Evolutionary conservation across 495 filamentous ascomycete genomes (phyloP).

Genomic region (Copromyces sp.): DNA sequence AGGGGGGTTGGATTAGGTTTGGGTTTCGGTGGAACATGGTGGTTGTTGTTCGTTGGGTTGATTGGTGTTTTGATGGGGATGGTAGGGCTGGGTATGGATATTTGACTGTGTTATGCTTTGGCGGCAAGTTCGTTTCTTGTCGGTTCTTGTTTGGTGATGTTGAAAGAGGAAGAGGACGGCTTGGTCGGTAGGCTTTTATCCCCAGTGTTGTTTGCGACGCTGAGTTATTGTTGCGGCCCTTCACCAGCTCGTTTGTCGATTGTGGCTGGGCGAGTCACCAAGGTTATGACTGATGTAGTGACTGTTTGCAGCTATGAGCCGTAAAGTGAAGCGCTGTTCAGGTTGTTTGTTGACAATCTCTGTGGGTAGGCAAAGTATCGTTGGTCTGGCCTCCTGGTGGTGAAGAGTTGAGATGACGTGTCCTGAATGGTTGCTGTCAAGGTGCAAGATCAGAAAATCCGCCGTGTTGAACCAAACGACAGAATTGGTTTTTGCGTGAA

Average conservation of each 20-base stretch:
- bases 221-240: neutral
- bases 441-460: no score
- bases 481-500: no score
- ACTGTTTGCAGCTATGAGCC: neutral
- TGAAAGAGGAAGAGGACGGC: neutral
- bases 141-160: neutral
- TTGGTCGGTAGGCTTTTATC: neutral
- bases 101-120: no score
- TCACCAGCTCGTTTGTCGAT: neutral
- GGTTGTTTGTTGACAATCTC: neutral
- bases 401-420: neutral
- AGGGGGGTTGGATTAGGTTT: slow-evolving; percentile 15
- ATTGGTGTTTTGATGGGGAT: no score
- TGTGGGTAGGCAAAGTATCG: neutral
- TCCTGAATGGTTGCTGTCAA: neutral
- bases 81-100: no score
- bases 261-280: neutral
- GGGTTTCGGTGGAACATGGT: slow-evolving; percentile 20
- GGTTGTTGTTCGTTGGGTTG: neutral
- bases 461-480: no score
- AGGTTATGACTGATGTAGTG: neutral
- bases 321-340: neutral
- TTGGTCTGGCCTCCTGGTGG: neutral
- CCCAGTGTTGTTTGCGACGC: neutral
- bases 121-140: no score